Conservation (phyloP, 1,139 yeast genomes). For the Taiozyma sp. region DNA sequence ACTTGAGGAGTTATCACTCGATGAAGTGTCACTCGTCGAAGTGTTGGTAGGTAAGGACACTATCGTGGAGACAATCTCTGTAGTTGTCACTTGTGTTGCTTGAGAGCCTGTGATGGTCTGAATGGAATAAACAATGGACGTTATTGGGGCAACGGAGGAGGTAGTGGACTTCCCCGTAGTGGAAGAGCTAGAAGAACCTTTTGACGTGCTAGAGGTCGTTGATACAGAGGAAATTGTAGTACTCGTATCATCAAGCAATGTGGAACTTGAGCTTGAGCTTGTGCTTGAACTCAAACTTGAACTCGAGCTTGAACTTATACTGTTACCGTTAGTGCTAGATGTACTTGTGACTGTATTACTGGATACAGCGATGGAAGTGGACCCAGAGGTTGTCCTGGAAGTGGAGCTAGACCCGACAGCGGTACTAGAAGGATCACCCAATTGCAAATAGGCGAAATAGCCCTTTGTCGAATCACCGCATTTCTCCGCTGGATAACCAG, state of each 20-base stretch:
- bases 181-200: slow-evolving; percentile 1
- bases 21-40: not conserved
- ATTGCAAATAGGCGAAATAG: not conserved
- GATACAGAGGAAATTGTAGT: slow-evolving; percentile 2
- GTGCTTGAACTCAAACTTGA: too few relatives aligned
- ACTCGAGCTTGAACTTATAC: too few relatives aligned
- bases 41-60: slow-evolving; percentile 17
- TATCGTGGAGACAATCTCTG: slow-evolving; percentile 25
- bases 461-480: slow-evolving; percentile 36
- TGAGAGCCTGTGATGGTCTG: slow-evolving; percentile 27
- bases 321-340: not conserved
- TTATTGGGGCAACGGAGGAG: slow-evolving; percentile 11
- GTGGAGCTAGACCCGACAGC: slow-evolving; percentile 5
- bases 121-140: slow-evolving; percentile 26
- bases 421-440: not conserved
- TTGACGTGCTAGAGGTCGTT: slow-evolving; percentile 1
- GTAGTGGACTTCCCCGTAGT: not conserved
- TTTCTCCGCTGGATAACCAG: slow-evolving; percentile 39
- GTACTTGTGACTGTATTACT: not conserved
- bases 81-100: slow-evolving; percentile 21
- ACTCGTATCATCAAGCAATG: not conserved
- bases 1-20: not conserved
- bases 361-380: too few relatives aligned
- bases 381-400: not conserved
- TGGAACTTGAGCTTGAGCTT: too few relatives aligned